These are phyloP conservation scores for Diaporthe ilicicola DNA, from an alignment of 2,329 filamentous ascomycete species.

Conservation along the genomic window DNA sequence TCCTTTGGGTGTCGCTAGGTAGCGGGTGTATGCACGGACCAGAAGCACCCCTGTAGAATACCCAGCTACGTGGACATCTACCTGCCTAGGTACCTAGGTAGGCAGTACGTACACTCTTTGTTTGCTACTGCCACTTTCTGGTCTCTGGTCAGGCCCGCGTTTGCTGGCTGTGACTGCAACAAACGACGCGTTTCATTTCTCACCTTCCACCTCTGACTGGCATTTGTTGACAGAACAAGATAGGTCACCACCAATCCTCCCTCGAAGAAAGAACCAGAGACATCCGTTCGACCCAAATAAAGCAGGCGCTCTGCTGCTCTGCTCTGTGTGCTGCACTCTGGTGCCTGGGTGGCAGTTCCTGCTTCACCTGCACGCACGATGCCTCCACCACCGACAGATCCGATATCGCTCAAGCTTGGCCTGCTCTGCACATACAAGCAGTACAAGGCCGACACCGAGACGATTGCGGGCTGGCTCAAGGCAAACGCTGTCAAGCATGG, in stretches of 20 bases:
- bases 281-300: too few species aligned
- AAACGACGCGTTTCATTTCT: not conserved
- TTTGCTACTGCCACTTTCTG: not conserved
- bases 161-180: not conserved
- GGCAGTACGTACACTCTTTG: not conserved
- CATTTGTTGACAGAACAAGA: not conserved
- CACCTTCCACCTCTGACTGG: not conserved
- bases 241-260: not conserved
- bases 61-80: too few species aligned
- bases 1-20: not conserved
- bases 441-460: constrained; percentile 23
- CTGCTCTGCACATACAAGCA: constrained; percentile 13
- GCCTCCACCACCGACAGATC: not conserved
- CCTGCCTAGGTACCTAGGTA: not conserved
- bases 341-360: not conserved
- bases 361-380: not conserved
- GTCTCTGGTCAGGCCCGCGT: not conserved
- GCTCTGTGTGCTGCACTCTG: not conserved
- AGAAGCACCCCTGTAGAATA: not conserved
- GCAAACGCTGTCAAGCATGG: constrained; percentile 7
- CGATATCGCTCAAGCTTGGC: not conserved
- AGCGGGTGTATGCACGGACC: not conserved
- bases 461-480: constrained; percentile 8
- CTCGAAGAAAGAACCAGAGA: not conserved
- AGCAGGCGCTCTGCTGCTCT: too few species aligned